phyloP scores from a whole-genome alignment of 2,329 filamentous ascomycete species.

The Fonsecaea pedrosoi region DNA sequence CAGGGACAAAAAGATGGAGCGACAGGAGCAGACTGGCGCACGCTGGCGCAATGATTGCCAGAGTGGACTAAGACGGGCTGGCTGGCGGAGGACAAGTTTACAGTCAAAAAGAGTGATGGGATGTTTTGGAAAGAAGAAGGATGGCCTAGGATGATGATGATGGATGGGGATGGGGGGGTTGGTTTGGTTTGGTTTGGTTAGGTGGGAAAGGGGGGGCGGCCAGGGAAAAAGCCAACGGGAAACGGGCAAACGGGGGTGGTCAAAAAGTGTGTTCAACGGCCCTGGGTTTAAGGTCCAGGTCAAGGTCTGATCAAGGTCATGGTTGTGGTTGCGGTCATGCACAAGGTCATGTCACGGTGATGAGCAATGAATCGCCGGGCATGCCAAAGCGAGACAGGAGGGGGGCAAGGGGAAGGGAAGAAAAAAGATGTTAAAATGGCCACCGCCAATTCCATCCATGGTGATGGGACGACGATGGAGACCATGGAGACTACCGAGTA shows the following conservation, averaged over 20 bases:
- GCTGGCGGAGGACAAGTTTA: constrained; percentile 31
- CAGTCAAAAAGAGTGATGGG: constrained; percentile 30
- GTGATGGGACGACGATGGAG: neutral
- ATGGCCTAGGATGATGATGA: constrained; percentile 36
- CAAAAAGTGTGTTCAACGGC: neutral
- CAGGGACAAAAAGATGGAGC: constrained; percentile 33
- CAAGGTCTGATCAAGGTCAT: constrained; percentile 8
- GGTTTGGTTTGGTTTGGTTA: neutral
- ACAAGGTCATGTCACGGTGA: constrained; percentile 18
- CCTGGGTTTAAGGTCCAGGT: neutral
- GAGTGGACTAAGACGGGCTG: constrained; percentile 40
- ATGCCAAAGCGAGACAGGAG: neutral
- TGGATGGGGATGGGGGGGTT: constrained; percentile 20
- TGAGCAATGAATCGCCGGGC: constrained; percentile 16
- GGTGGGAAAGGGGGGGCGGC: constrained; percentile 28
- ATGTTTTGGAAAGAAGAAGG: constrained; percentile 38
- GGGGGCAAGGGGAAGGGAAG: neutral
- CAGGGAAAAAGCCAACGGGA: constrained; percentile 19
- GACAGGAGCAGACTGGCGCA: constrained; percentile 12
- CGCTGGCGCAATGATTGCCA: constrained; percentile 38
- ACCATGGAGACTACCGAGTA: too few species aligned
- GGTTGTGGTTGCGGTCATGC: constrained; percentile 17
- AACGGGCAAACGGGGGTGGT: constrained; percentile 29
- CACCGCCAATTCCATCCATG: constrained; percentile 4
- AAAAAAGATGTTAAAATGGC: neutral